phyloP scores from a whole-genome alignment of 129 eudicot species.

The Rutidosis leptorrhynchoides region DNA sequence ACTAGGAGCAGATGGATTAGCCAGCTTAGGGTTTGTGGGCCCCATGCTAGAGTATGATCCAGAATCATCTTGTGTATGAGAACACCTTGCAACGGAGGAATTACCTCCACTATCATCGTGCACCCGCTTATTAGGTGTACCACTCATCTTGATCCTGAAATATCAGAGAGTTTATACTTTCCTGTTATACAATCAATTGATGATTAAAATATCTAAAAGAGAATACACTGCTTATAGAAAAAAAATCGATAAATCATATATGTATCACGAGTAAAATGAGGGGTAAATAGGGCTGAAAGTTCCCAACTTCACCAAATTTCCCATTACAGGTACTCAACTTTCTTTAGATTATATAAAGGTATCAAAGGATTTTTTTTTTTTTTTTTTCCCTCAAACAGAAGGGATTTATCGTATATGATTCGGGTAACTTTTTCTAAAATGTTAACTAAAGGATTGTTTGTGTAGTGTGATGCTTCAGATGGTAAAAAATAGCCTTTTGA shows the following conservation, averaged over 20 bases:
- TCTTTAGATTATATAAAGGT: neutral
- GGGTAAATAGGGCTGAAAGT: neutral
- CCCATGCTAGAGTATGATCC: slow-evolving; percentile 38
- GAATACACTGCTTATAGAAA: neutral
- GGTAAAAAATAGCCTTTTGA: neutral
- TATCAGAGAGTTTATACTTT: slow-evolving; percentile 3
- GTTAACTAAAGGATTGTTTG: neutral
- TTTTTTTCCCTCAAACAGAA: neutral
- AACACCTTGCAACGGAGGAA: slow-evolving; percentile 49
- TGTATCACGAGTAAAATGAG: neutral
- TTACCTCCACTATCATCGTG: slow-evolving; percentile 78
- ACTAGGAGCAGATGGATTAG: slow-evolving; percentile 37
- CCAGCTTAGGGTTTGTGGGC: slow-evolving; percentile 36
- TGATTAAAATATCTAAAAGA: neutral
- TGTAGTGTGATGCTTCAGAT: neutral
- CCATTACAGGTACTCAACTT: neutral
- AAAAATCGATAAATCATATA: no score
- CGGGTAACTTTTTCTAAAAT: no score
- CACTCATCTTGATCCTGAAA: slow-evolving; percentile 54
- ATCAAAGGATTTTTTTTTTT: no score
- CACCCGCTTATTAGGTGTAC: slow-evolving; percentile 64
- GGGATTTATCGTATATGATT: neutral
- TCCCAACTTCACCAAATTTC: neutral
- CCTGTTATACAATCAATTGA: neutral
- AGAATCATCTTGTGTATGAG: slow-evolving; percentile 63